These are phyloP conservation scores for Bipolaris cookei DNA, from an alignment of 2,329 filamentous ascomycete genomes.

Conservation along the genomic window DNA sequence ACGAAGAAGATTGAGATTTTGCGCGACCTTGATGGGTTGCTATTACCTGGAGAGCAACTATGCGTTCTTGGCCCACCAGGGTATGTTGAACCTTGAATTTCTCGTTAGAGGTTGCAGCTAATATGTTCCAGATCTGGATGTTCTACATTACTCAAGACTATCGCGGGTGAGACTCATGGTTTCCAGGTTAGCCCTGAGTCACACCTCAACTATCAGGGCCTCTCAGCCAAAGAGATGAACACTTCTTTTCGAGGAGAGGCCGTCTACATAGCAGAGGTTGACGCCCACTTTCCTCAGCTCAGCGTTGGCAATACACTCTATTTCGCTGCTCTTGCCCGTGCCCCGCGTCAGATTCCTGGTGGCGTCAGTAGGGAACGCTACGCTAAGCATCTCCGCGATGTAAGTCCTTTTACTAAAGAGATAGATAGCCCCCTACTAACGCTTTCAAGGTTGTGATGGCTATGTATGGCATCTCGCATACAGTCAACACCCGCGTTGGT, in stretches of 20 bases:
- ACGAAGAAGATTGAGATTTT: slow-evolving; percentile 68
- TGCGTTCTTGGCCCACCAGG: slow-evolving; percentile 73
- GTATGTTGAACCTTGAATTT: slow-evolving; percentile 7
- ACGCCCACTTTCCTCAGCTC: slow-evolving; percentile 78
- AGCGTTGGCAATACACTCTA: slow-evolving; percentile 77
- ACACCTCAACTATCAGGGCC: slow-evolving; percentile 81
- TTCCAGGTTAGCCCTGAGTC: slow-evolving; percentile 72
- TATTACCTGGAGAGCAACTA: slow-evolving; percentile 73
- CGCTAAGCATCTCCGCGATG: slow-evolving; percentile 66
- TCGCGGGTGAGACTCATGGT: slow-evolving; percentile 81
- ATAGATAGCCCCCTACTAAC: slow-evolving; percentile 1
- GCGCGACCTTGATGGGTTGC: slow-evolving; percentile 68
- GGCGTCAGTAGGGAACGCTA: slow-evolving; percentile 63
- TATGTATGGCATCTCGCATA: slow-evolving; percentile 75
- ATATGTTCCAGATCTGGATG: slow-evolving; percentile 61
- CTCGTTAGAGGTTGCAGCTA: neutral
- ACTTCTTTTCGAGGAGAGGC: slow-evolving; percentile 77
- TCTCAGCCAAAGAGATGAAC: slow-evolving; percentile 74
- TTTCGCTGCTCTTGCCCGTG: slow-evolving; percentile 68
- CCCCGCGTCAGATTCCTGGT: slow-evolving; percentile 64
- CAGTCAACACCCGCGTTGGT: slow-evolving; percentile 71
- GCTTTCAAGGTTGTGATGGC: slow-evolving; percentile 66
- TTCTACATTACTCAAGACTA: slow-evolving; percentile 81
- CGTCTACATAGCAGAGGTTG: slow-evolving; percentile 83
- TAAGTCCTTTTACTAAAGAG: neutral